These are phyloP conservation scores for Lactarius hengduanensis DNA, from an alignment of 768 basidiomycete genomes.

Conservation along the genomic window DNA sequence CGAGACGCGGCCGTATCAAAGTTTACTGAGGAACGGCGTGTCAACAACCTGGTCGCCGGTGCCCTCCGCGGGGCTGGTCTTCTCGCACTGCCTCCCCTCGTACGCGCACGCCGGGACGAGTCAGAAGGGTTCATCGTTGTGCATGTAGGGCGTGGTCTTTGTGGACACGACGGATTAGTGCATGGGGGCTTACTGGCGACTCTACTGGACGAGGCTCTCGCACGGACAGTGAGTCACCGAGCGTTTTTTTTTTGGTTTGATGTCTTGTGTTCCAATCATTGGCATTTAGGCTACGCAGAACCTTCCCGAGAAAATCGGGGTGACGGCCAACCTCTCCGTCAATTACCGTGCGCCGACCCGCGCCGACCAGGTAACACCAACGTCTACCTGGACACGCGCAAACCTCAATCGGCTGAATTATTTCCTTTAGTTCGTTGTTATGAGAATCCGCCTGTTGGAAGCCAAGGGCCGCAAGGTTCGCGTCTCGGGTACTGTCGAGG, in stretches of 20 bases:
- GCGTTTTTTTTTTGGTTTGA: neutral
- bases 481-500: constrained; percentile 73
- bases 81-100: constrained; percentile 76
- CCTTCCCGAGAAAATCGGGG: constrained; percentile 85
- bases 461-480: constrained; percentile 74
- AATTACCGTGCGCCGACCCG: constrained; percentile 85
- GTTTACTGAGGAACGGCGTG: constrained; percentile 68
- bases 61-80: constrained; percentile 85
- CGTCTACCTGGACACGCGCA: neutral
- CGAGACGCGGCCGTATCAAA: constrained; percentile 70
- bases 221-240: constrained; percentile 61
- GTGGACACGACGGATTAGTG: constrained; percentile 92
- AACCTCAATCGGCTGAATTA: neutral
- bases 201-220: constrained; percentile 81
- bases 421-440: constrained; percentile 69
- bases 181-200: constrained; percentile 94
- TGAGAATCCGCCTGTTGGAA: constrained; percentile 65
- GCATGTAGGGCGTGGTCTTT: constrained; percentile 83
- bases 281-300: constrained; percentile 70
- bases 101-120: constrained; percentile 74
- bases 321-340: constrained; percentile 82
- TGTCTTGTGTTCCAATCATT: constrained; percentile 8
- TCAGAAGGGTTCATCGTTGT: constrained; percentile 66
- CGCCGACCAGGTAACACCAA: constrained; percentile 70
- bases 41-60: constrained; percentile 83